Evolutionary conservation across 129 eudicot genomes (phyloP).

Genomic region (Rutidosis leptorrhynchoides): DNA sequence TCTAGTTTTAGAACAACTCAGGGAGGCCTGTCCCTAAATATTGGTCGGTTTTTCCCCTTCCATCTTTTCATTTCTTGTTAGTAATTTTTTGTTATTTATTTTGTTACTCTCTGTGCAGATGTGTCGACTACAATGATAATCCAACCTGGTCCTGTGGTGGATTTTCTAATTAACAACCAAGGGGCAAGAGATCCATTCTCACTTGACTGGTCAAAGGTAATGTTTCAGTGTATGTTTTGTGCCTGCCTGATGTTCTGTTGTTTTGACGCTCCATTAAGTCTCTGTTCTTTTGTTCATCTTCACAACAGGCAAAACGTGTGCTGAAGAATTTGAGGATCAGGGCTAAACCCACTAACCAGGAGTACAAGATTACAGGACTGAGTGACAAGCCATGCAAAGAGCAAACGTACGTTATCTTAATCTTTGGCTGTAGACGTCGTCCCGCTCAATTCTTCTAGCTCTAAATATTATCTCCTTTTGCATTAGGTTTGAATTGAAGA

Average conservation of each 20-base stretch:
- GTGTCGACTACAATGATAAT: constrained; percentile 86
- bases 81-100: too few relatives aligned
- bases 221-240: neutral
- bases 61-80: neutral
- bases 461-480: neutral
- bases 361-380: constrained; percentile 65
- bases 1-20: constrained; percentile 79
- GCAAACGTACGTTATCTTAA: constrained; percentile 56
- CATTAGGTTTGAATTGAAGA: constrained; percentile 51
- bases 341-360: constrained; percentile 45
- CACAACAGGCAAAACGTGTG: constrained; percentile 54
- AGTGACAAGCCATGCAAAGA: constrained; percentile 66
- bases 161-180: constrained; percentile 69
- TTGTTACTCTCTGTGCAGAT: too few relatives aligned
- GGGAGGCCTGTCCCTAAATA: constrained; percentile 70
- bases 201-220: constrained; percentile 83
- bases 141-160: constrained; percentile 87
- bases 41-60: constrained; percentile 37
- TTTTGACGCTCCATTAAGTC: neutral
- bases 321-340: constrained; percentile 64
- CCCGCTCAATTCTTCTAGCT: too few relatives aligned
- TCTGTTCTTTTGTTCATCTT: neutral
- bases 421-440: too few relatives aligned
- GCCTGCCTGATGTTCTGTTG: too few relatives aligned
- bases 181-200: constrained; percentile 54